phyloP scores from a whole-genome alignment of 371 early-diverging fungal species.

The Mucor indicus region DNA sequence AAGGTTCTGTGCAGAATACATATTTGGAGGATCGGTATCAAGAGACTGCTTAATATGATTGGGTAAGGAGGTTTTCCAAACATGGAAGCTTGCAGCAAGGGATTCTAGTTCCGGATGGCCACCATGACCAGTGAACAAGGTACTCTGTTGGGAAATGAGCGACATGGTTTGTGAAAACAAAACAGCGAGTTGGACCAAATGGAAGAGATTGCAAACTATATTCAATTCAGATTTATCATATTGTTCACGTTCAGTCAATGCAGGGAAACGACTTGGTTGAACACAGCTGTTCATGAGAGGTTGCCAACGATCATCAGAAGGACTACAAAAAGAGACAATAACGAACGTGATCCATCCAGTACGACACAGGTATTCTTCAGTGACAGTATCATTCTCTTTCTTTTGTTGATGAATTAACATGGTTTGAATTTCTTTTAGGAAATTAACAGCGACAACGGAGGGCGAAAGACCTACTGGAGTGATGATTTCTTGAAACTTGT shows the following conservation, averaged over 20 bases:
- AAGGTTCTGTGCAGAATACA: background rate
- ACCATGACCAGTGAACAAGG: conserved; percentile 1
- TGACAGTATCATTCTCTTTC: background rate
- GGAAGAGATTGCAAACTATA: conserved; percentile 13
- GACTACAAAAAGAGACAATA: conserved; percentile 11
- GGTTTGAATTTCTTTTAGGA: conserved; percentile 7
- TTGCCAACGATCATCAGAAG: conserved; percentile 12
- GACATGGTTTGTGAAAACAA: conserved; percentile 12
- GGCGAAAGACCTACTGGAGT: conserved; percentile 16
- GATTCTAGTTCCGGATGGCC: conserved; percentile 1
- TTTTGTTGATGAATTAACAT: conserved; percentile 5
- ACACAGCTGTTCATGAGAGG: background rate
- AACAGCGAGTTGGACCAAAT: conserved; percentile 3
- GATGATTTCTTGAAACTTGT: conserved; percentile 25
- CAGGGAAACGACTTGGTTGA: conserved; percentile 3
- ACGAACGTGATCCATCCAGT: conserved; percentile 19
- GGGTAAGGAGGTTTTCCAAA: conserved; percentile 6
- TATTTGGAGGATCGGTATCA: background rate
- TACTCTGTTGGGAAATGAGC: conserved; percentile 9
- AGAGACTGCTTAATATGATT: background rate
- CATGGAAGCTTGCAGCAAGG: conserved; percentile 3
- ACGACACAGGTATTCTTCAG: conserved; percentile 14
- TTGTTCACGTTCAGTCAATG: conserved; percentile 17
- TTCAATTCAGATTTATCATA: conserved; percentile 14
- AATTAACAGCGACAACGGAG: conserved; percentile 4